Base-by-base conservation (phyloP, 208 protist genomes). In the Trypanosoma vivax region DNA sequence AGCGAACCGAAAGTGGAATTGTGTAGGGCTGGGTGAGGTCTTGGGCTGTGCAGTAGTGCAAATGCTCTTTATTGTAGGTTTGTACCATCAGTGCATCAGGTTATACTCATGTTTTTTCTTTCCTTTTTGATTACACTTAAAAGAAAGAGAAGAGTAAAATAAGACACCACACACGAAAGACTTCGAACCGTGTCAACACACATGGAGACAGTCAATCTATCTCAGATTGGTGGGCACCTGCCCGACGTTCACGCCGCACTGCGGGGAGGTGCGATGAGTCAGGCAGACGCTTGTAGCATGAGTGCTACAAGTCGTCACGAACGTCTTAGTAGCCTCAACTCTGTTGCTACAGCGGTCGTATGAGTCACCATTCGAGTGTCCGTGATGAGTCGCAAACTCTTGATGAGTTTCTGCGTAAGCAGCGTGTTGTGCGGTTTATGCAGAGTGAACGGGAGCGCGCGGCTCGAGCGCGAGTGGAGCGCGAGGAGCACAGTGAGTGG, bases 351-450 rank as follows among this genome's bases (percentile, higher is more conserved):
- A 88, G 84, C 57, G 71, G 80, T 50, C 79, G 70, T 28, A 28
- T 80, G 11, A 86, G 84, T 58, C 62, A 73, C 27, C 75, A 75
- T 42, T 88, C 79, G 45, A 86, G 79, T 43, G 75, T 82, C 23
- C 84, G 79, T 21, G 84, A 88, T 52, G 79, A 87, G 43, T 52
- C 52, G 27, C 84, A 88, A 55, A 82, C 78, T 23, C 43, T 79
- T 23, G 77, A 92, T 39, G 84, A 92, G 69, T 80, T 79, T 41
- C 53, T 79, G 33, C 79, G 84, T 6, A 92, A 92, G 69, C 79
- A 86, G 54, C 73, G 80, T n/a, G 84, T 92, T 9, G 73, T 88
- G 16, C 76, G 84, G 21, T 92, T 80, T 58, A 92, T 92, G 79
- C 70, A 88, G 56, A 78, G 84, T 49, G 84, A 92, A 54, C 73